These are phyloP conservation scores for Aphanomyces invadans DNA, from an alignment of 352 stramenopile species.

Conservation along the genomic window DNA sequence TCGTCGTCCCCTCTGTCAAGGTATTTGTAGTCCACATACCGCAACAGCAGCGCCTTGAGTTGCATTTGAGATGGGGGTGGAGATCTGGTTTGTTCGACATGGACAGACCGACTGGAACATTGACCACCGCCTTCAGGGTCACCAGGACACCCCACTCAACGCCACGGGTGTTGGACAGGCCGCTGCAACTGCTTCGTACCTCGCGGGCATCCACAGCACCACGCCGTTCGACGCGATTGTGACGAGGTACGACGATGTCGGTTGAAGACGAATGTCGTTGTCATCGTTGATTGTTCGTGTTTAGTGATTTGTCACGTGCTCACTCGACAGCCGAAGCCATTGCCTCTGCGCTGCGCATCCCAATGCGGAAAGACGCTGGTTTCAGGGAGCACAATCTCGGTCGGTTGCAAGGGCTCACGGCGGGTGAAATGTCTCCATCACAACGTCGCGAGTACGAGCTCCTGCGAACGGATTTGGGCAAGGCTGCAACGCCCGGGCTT, in stretches of 20 bases:
- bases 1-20: not conserved
- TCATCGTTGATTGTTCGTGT: not conserved
- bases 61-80: not conserved
- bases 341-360: not conserved
- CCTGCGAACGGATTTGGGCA: conserved; percentile 15
- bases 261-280: not conserved
- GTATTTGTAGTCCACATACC: not conserved
- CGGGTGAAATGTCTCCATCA: not conserved
- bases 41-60: too few species aligned
- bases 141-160: conserved; percentile 19
- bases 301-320: conserved; percentile 16
- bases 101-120: conserved; percentile 24
- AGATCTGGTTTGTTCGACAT: conserved; percentile 23
- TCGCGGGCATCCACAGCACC: not conserved
- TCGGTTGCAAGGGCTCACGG: conserved; percentile 2
- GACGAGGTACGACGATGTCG: conserved; percentile 1
- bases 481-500: not conserved
- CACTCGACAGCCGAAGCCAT: conserved; percentile 12
- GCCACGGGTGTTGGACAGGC: conserved; percentile 4
- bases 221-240: conserved; percentile 10
- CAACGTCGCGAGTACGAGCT: not conserved
- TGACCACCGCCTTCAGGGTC: conserved; percentile 18
- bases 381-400: conserved; percentile 15
- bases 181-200: not conserved
- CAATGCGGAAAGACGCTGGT: not conserved